Evolutionary conservation across 768 basidiomycete species (phyloP), one percentile per base, ranked within the genome.

Genomic region (Termitomyces sp.): DNA sequence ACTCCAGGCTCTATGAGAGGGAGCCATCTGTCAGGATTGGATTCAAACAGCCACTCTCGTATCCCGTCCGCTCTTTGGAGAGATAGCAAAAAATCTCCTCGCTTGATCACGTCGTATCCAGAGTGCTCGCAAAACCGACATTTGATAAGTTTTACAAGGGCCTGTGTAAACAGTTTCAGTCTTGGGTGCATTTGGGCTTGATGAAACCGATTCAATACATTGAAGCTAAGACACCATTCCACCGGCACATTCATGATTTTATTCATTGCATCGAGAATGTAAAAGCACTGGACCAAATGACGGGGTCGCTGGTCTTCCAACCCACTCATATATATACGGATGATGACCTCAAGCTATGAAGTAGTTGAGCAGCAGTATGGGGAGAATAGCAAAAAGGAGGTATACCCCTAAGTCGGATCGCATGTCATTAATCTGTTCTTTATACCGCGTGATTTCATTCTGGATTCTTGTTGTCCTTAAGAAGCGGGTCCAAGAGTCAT

Each of bases 251-350:
- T 19, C 1, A 33, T n/a, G 5, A 4, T 55, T 19, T 55, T 47
- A 15, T 55, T 55, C 40, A 43, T 55, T 0, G 54, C 54, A 43
- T 55, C 54, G 11, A 55, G 12, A n/a, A 49, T 5, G 17, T 40
- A 21, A 4, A 38, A 31, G 23, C 26, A 21, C 11, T 30, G 41
- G 3, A 19, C 38, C 14, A 55, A 21, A 19, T 55, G 40, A 8
- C 31, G 38, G 7, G 47, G 47, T 1, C 3, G 31, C 1, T 42
- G n/a, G 30, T 23, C 30, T 42, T 43, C 40, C 4, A 14, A n/a
- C 3, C 0, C 17, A 30, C 42, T 43, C 47, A 55, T 19, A 21
- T 35, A 17, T 12, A 43, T 14, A 35, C 47, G 40, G 12, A 49
- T 38, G 9, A 55, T 26, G 7, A 46, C 26, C 3, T 55, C 38